A percentile compares a stretch with the other conserved stretches of the same genome.
Conservation (phyloP, 1,284 basidiomycete genomes). For the Puccinia triticina region DNA sequence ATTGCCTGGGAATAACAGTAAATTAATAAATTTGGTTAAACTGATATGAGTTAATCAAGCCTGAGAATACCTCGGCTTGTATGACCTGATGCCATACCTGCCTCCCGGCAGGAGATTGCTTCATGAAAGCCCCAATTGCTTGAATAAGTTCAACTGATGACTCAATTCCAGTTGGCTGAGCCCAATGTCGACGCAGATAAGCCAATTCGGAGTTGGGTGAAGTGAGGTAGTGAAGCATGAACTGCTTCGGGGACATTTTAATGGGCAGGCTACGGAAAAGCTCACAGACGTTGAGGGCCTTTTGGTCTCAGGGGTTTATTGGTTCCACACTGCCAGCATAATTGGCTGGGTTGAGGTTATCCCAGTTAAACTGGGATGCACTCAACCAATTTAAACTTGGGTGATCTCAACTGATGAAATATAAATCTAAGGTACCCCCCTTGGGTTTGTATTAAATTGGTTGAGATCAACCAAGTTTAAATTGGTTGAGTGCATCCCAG, state of each 20-base stretch:
- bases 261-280: background rate
- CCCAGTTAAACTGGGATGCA: no score
- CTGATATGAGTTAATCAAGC: no score
- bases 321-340: no score
- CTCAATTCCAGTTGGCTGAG: background rate
- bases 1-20: background rate
- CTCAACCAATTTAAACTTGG: no score
- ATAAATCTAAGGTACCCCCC: no score
- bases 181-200: constrained; percentile 1
- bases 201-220: background rate
- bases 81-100: background rate
- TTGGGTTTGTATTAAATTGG: background rate
- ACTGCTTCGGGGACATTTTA: background rate
- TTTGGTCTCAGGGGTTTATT: background rate
- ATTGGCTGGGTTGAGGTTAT: no score
- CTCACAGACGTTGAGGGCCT: background rate
- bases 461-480: background rate
- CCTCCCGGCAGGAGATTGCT: background rate
- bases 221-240: no score
- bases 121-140: background rate
- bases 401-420: no score
- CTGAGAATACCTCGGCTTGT: constrained; percentile 6
- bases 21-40: no score
- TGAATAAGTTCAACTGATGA: background rate
- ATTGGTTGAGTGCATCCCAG: no score